phyloP scores from a whole-genome alignment of 2,329 filamentous ascomycete species.

The Penicillium sp. region DNA sequence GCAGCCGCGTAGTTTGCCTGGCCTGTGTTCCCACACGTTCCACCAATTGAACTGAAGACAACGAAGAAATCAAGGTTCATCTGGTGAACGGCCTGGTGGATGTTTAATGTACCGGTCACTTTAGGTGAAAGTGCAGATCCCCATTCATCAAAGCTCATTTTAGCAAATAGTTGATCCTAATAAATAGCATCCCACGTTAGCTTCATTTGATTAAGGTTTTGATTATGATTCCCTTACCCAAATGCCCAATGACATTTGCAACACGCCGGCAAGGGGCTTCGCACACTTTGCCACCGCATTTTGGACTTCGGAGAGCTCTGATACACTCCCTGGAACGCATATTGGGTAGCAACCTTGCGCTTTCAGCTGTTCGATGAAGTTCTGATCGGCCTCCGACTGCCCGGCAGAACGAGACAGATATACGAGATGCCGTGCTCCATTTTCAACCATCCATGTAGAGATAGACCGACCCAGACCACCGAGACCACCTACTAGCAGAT shows the following conservation, averaged over 20 bases:
- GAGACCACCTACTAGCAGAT: constrained; percentile 43
- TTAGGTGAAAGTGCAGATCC: constrained; percentile 35
- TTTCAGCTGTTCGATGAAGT: constrained; percentile 1
- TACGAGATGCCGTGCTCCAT: constrained; percentile 38
- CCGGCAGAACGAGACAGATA: constrained; percentile 38
- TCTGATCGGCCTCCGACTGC: not conserved
- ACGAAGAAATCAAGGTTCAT: constrained; percentile 48
- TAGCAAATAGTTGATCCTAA: constrained; percentile 15
- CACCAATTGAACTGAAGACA: constrained; percentile 39
- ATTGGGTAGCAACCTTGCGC: not conserved
- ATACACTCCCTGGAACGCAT: not conserved
- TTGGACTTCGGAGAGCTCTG: not conserved
- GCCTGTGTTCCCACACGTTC: constrained; percentile 31
- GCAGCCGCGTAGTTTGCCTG: constrained; percentile 42
- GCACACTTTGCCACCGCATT: not conserved
- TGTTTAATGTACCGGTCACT: constrained; percentile 28
- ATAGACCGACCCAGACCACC: constrained; percentile 43
- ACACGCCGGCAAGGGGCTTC: constrained; percentile 6
- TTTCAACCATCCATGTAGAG: constrained; percentile 37
- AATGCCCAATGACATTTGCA: constrained; percentile 19
- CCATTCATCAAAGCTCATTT: constrained; percentile 38
- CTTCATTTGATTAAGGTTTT: not conserved
- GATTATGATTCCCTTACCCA: not conserved
- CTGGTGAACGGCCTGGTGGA: constrained; percentile 36
- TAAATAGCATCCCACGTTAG: not conserved